Base-by-base conservation (phyloP, 78 protist genomes). In the Trichosphaerium sp. region DNA sequence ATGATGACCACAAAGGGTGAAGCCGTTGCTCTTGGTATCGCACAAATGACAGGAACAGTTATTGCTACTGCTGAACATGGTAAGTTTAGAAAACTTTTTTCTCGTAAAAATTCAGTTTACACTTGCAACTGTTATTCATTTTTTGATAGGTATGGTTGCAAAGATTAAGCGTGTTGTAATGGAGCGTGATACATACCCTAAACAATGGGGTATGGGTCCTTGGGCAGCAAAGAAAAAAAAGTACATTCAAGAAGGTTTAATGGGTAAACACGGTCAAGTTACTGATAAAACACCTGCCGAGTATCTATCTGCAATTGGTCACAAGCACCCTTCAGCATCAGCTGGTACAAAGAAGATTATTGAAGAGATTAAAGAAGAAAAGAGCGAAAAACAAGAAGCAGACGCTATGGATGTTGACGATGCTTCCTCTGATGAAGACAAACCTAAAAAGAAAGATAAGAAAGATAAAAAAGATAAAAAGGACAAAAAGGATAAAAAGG, bases 1-100 rank as follows among this genome's bases (percentile, higher is more conserved):
- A 34, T 98, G 67, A 91, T 97, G 81, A 91, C 99, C 39, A 96
- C 99, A 56, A 97, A 98, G 90, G 99, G 99, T 40, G 99, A 98
- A 81, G 98, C 99, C 39, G 81, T 98, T 43, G 96, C 97, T 31
- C 61, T 98, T 14, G 99, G 90, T 58, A 89, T 93, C 43, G 99
- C 99, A n/a, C 88, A 80, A 71, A 96, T 98, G 99, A 84, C 99
- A 23, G 83, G 97, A 2, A 75, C 93, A 4, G 83, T 60, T 47
- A 89, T 98, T 91, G 87, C 92, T 31, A 83, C 93, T 14, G 76
- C 89, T 63, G 97, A 88, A 62, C 97, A 94, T 69, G 99, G 99
- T n/a, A n/a, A n/a, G n/a, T n/a, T n/a, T n/a, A n/a, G n/a, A n/a
- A n/a, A n/a, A n/a, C n/a, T n/a, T n/a, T n/a, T n/a, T n/a, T n/a